Conservation (phyloP, 1,284 basidiomycete genomes). For the Ganoderma sp. region DNA sequence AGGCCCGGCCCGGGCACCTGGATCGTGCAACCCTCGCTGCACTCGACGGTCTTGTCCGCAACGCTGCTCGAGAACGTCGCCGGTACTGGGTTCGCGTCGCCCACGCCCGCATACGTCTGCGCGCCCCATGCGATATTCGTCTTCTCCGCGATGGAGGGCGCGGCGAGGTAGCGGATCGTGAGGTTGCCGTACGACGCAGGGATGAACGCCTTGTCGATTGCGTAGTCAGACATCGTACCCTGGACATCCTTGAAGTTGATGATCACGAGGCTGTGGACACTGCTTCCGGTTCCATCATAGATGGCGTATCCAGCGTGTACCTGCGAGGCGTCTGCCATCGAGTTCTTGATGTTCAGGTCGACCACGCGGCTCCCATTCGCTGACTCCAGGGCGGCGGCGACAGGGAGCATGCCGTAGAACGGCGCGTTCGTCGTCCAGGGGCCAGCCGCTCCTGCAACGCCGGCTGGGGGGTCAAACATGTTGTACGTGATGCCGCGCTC, state of each 20-base stretch:
- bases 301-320: constrained; percentile 63
- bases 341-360: constrained; percentile 55
- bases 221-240: constrained; percentile 41
- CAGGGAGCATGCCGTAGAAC: constrained; percentile 63
- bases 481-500: constrained; percentile 59
- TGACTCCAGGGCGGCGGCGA: constrained; percentile 58
- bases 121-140: constrained; percentile 66
- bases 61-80: constrained; percentile 29
- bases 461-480: constrained; percentile 51
- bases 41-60: constrained; percentile 37
- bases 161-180: constrained; percentile 52
- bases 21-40: constrained; percentile 48
- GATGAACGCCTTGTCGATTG: constrained; percentile 41
- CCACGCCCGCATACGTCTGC: constrained; percentile 46
- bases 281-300: constrained; percentile 51
- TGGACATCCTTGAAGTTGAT: constrained; percentile 64
- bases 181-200: constrained; percentile 34
- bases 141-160: constrained; percentile 55
- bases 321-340: constrained; percentile 44
- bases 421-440: constrained; percentile 58
- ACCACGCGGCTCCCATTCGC: constrained; percentile 53
- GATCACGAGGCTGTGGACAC: constrained; percentile 53
- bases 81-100: constrained; percentile 45
- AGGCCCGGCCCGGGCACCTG: constrained; percentile 52
- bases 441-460: constrained; percentile 42